Base-by-base conservation (phyloP, 306 rosid species). In the Senna tora region DNA sequence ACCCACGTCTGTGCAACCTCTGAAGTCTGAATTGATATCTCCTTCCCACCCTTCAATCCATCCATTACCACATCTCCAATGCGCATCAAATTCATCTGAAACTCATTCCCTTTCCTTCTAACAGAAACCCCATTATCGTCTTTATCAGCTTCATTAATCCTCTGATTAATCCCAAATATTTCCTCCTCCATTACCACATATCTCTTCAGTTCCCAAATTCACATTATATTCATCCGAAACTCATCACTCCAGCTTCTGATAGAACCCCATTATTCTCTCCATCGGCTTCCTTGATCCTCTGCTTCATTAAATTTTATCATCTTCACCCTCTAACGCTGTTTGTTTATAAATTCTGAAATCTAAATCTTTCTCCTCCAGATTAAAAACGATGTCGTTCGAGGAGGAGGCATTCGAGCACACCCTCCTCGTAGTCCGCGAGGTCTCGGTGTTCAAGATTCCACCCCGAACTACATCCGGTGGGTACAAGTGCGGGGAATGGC, bases 401-500 rank as follows among this genome's bases (percentile, higher is more conserved):
- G 98, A 84, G 50, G 98, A 91, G 74, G 74, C 91, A 36, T 86
- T 86, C 73, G 98, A 93, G 84, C 98, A 93, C 89, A 93, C 98
- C 53, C 94, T 93, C 0, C 85, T 93, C 3, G 98, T 93, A 0
- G 98, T 93, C 32, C 97, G 98, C 2, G 98, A 93, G 84, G 98
- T 93, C 45, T 64, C 96, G 39, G 96, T 93, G 28, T 93, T 78
- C 89, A 93, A 91, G 84, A 93, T 93, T 78, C 98, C 98, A n/a
- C 97, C 98, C 43, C 90, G 97, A 21, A 65, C 85, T 61, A 87
- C 96, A 46, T 87, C 98, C 75, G 96, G 96, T 46, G 98, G 98
- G 47, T 93, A 86, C 81, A 93, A 93, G 84, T 93, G 98, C 81
- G 98, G 97, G 30, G 98, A 93, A 79, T 93, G 98, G 98, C 92